These are phyloP conservation scores for Oenanthe javanica DNA, from an alignment of 140 eudicot genomes.

Conservation along the genomic window DNA sequence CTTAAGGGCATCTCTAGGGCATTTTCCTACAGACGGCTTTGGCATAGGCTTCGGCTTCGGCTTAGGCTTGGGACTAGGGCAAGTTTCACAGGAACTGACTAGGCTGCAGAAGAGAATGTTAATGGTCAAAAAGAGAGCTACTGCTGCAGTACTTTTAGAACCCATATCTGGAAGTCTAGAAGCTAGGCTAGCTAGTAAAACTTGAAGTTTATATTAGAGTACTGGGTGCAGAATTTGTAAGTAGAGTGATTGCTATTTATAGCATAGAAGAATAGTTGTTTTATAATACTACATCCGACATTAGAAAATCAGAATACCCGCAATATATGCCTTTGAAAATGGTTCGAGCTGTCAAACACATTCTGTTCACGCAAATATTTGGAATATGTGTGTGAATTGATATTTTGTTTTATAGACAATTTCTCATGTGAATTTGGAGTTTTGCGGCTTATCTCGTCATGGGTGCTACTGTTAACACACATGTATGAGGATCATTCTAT, in stretches of 20 bases:
- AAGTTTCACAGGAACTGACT: background rate
- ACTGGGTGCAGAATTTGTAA: background rate
- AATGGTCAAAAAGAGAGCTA: conserved; percentile 25
- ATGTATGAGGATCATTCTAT: background rate
- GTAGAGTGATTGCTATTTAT: background rate
- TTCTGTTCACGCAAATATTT: background rate
- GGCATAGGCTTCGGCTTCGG: background rate
- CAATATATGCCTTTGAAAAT: background rate
- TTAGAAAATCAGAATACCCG: background rate
- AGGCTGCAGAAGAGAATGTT: conserved; percentile 25
- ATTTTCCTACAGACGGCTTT: background rate
- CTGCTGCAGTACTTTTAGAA: conserved; percentile 15
- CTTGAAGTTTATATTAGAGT: background rate
- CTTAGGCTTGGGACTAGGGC: conserved; percentile 1
- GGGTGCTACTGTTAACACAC: background rate
- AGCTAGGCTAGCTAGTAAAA: background rate
- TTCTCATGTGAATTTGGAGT: background rate
- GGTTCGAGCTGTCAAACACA: background rate
- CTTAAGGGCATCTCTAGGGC: conserved; percentile 34
- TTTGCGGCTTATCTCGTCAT: background rate
- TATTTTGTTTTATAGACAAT: no score
- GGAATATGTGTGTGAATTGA: background rate
- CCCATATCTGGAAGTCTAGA: conserved; percentile 20
- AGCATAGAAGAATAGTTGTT: background rate
- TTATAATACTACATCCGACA: background rate